A percentile compares a stretch with the other conserved stretches of the same genome.
Evolutionary conservation across 179 eudicot genomes (phyloP).

Genomic region (Actinidia arguta): DNA sequence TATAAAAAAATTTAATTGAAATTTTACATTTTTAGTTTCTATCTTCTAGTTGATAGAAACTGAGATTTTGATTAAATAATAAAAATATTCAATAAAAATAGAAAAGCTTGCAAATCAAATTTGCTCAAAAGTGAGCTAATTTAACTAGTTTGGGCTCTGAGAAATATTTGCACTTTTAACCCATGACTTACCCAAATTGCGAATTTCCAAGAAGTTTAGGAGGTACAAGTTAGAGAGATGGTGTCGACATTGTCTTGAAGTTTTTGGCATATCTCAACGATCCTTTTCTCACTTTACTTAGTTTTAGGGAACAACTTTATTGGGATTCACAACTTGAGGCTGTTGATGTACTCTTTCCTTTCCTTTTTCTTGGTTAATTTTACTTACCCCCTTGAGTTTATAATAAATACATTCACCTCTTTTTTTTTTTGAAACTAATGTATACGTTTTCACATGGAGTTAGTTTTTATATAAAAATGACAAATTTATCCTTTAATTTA

Average conservation of each 20-base stretch:
- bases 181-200: background rate
- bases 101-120: too few relatives aligned
- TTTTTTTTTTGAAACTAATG: background rate
- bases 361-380: too few relatives aligned
- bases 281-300: background rate
- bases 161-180: background rate
- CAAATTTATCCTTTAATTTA: too few relatives aligned
- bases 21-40: background rate
- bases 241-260: background rate
- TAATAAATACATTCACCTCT: background rate
- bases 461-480: too few relatives aligned
- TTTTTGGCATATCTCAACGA: background rate
- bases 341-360: background rate
- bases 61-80: too few relatives aligned
- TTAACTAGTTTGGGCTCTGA: too few relatives aligned
- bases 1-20: too few relatives aligned
- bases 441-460: too few relatives aligned
- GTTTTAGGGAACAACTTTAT: slow-evolving; percentile 11
- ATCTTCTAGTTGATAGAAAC: background rate
- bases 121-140: too few relatives aligned
- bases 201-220: too few relatives aligned
- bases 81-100: too few relatives aligned
- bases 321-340: background rate
- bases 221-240: background rate
- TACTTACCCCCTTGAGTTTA: too few relatives aligned